Evolutionary conservation across 768 basidiomycete genomes (phyloP).

Genomic region (Leucosporidium creatinivorum): DNA sequence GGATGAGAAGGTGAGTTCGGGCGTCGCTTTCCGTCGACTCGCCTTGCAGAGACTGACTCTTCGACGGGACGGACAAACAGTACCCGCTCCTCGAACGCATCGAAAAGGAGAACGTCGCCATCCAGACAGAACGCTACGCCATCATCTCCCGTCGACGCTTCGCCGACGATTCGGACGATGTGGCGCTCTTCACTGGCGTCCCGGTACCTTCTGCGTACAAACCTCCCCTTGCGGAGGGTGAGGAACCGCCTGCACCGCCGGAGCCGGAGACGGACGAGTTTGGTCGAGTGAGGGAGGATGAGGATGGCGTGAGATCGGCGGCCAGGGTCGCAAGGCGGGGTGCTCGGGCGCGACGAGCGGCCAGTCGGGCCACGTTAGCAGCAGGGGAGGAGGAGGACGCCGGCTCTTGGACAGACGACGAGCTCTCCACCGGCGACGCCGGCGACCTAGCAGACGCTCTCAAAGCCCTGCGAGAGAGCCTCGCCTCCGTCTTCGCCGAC

Average conservation of each 20-base stretch:
- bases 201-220: constrained; percentile 8
- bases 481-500: constrained; percentile 33
- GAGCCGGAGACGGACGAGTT: constrained; percentile 40
- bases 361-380: neutral
- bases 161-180: constrained; percentile 36
- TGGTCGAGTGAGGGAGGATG: constrained; percentile 28
- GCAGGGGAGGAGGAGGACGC: constrained; percentile 20
- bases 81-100: constrained; percentile 44
- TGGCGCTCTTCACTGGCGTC: constrained; percentile 36
- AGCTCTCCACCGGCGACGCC: constrained; percentile 19
- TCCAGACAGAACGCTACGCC: constrained; percentile 34
- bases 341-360: constrained; percentile 36
- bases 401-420: constrained; percentile 26
- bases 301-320: constrained; percentile 39
- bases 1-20: constrained; percentile 44
- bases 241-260: neutral
- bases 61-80: too few relatives aligned
- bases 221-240: neutral
- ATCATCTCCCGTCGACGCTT: constrained; percentile 34
- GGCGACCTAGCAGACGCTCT: constrained; percentile 27
- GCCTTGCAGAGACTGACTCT: neutral
- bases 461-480: neutral
- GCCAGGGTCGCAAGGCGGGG: constrained; percentile 36
- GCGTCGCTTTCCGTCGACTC: too few relatives aligned
- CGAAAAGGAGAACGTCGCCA: constrained; percentile 39